Evolutionary conservation across 768 basidiomycete species (phyloP).

Genomic region (Omphalotus guepiniiformis): DNA sequence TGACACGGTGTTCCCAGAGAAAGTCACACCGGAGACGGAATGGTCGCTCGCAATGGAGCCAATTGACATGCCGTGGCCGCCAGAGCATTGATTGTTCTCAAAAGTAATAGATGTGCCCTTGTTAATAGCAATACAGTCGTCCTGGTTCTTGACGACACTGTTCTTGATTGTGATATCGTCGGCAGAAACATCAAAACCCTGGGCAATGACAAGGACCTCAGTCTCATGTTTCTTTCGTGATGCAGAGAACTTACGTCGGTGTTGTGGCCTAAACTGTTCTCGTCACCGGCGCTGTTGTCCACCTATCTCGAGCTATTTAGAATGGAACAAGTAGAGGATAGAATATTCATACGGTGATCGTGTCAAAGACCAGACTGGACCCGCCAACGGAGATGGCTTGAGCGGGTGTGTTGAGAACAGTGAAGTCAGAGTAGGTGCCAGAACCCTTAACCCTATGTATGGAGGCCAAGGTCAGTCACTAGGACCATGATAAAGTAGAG

Average conservation of each 20-base stretch:
- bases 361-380: no score
- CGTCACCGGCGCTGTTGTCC: no score
- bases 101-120: constrained; percentile 23
- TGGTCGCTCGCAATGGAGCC: constrained; percentile 37
- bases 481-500: no score
- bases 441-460: constrained; percentile 7
- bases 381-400: constrained; percentile 9
- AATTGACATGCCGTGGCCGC: constrained; percentile 48
- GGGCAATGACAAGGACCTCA: no score
- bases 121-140: constrained; percentile 40
- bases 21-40: constrained; percentile 1
- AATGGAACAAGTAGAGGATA: no score
- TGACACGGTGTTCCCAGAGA: constrained; percentile 26
- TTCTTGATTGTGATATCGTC: neutral
- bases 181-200: constrained; percentile 24
- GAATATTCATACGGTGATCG: no score
- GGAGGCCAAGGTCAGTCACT: no score
- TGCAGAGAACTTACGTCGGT: no score
- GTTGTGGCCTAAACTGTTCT: no score
- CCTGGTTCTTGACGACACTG: constrained; percentile 14
- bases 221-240: no score
- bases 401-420: constrained; percentile 9
- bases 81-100: constrained; percentile 33
- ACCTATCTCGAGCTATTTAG: no score
- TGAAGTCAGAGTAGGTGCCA: constrained; percentile 8